Conservation (phyloP, 176 grass and related monocot species). For the Musa itinerans region DNA sequence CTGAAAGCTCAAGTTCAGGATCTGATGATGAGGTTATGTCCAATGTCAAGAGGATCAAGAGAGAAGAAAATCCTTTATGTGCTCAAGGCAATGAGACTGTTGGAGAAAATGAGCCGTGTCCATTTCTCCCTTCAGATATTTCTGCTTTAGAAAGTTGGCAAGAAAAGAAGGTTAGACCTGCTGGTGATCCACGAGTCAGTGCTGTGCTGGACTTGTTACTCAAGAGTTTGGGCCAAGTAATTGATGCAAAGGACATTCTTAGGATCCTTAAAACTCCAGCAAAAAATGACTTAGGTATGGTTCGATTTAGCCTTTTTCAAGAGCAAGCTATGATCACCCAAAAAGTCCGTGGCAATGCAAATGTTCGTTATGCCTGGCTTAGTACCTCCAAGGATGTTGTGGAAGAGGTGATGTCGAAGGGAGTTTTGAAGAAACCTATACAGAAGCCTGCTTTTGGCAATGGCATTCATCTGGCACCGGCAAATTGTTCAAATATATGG, state of each 20-base stretch:
- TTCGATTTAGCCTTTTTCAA: slow-evolving; percentile 52
- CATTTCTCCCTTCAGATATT: slow-evolving; percentile 25
- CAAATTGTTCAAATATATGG: slow-evolving; percentile 52
- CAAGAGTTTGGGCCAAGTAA: slow-evolving; percentile 37
- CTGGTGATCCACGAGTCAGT: slow-evolving; percentile 17
- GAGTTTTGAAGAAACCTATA: slow-evolving; percentile 36
- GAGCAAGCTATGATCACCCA: slow-evolving; percentile 46
- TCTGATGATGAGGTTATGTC: slow-evolving; percentile 43
- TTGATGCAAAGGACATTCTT: slow-evolving; percentile 60
- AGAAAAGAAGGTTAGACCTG: not conserved
- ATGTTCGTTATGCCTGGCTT: slow-evolving; percentile 90
- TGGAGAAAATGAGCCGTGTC: slow-evolving; percentile 58
- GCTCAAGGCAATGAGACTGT: slow-evolving; percentile 38
- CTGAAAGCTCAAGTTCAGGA: slow-evolving; percentile 77
- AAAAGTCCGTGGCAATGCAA: slow-evolving; percentile 48
- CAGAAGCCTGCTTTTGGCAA: slow-evolving; percentile 42
- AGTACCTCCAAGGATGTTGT: slow-evolving; percentile 55
- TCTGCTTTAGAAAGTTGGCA: slow-evolving; percentile 15
- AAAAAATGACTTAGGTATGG: slow-evolving; percentile 35
- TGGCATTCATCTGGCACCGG: slow-evolving; percentile 62
- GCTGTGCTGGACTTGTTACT: slow-evolving; percentile 59
- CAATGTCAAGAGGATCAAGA: slow-evolving; percentile 37
- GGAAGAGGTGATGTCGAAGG: slow-evolving; percentile 61
- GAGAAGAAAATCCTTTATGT: slow-evolving; percentile 20
- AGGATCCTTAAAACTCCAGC: slow-evolving; percentile 56